A percentile compares a stretch with the other conserved stretches of the same genome.
These are phyloP conservation scores for Serendipita sp. DNA, from an alignment of 768 basidiomycete species.

Conservation along the genomic window DNA sequence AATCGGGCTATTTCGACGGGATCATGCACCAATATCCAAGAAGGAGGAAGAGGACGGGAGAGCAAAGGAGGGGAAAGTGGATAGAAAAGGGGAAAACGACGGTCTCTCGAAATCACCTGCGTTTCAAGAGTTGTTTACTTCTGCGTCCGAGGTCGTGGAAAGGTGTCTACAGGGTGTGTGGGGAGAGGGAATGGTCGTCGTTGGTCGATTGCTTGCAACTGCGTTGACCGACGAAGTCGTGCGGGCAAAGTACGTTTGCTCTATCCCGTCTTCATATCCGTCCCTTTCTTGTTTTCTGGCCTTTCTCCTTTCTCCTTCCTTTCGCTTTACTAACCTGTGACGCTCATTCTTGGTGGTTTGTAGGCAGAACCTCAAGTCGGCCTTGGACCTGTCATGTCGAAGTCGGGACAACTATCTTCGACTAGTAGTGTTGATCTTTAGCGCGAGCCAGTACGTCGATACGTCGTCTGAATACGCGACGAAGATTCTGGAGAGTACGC, in stretches of 20 bases:
- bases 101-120: background rate
- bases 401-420: slow-evolving; percentile 60
- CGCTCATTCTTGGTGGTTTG: background rate
- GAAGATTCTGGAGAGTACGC: slow-evolving; percentile 47
- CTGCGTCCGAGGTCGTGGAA: background rate
- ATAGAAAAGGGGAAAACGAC: background rate
- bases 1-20: slow-evolving; percentile 26
- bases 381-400: slow-evolving; percentile 38
- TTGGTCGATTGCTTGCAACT: slow-evolving; percentile 10
- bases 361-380: slow-evolving; percentile 43
- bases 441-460: slow-evolving; percentile 53
- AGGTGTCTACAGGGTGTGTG: background rate
- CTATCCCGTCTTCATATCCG: no score
- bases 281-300: background rate
- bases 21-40: background rate
- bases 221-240: slow-evolving; percentile 30
- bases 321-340: background rate
- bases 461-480: slow-evolving; percentile 55
- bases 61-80: background rate
- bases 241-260: slow-evolving; percentile 38
- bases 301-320: slow-evolving; percentile 8
- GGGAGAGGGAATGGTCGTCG: background rate
- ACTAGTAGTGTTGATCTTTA: slow-evolving; percentile 48
- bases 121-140: background rate
- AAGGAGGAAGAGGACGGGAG: background rate